Evolutionary conservation across 2,329 filamentous ascomycete genomes (phyloP), one percentile per base, ranked within the genome.

Genomic region (Tolypocladium inflatum): DNA sequence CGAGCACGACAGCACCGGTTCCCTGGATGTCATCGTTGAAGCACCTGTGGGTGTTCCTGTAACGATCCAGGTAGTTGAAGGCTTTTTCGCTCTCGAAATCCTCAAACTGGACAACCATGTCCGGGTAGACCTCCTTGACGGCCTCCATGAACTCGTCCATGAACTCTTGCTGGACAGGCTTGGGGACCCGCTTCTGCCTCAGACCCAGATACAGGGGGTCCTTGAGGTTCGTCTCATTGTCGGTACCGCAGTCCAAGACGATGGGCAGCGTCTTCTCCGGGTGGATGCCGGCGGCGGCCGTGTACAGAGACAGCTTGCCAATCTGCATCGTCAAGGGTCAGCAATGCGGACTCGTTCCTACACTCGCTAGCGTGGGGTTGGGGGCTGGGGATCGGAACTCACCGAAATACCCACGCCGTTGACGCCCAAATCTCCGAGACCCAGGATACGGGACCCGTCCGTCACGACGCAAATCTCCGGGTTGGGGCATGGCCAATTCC

Each of bases 21-120:
- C 93, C 93, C 79, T 97, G 93, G 70, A 99, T 94, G 71, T 99
- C 93, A 70, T 97, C 94, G 74, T 97, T 97, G 84, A 99, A 99
- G 81, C 90, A 95, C 74, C 90, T 92, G 80, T 96, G 93, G 63
- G 81, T 83, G 71, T 92, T 81, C 66, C 90, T 88, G 77, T 97
- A 97, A 60, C 91, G 85, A 71, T 94, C 89, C 45, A 97, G 83
- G 68, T 95, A 93, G 62, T 89, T 88, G 83, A 97, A 99, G 53
- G 94, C 93, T 75, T 86, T 86, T 65, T 84, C 81, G 68, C 93
- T 96, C 80, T 97, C 96, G 75, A 96, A 97, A 71, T 97, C 94
- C 73, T 97, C 93, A 67, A 96, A 97, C 72, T 97, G 94, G 62
- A 97, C 90, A 52, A 87, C 74, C 84, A 81, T 87, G 17, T 81